phyloP scores from a whole-genome alignment of 441 rosid species.

The Syzygium syzygioides region DNA sequence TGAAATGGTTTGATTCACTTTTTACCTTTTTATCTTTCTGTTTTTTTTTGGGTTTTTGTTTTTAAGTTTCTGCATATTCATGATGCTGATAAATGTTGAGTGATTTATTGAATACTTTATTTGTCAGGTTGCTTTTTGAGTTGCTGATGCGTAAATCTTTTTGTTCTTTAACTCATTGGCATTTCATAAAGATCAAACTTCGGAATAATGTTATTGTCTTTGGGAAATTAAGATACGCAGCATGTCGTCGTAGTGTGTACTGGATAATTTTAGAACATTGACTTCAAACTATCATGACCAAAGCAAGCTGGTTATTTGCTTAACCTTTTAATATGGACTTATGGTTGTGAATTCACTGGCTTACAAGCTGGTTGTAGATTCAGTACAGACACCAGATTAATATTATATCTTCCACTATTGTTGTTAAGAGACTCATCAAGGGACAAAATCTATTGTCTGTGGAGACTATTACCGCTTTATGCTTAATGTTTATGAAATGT shows the following conservation, averaged over 20 bases:
- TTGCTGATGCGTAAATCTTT: not conserved
- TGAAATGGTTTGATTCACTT: constrained; percentile 60
- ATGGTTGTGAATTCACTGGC: not conserved
- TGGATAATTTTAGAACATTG: not conserved
- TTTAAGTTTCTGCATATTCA: not conserved
- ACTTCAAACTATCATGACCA: not conserved
- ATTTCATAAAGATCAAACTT: not conserved
- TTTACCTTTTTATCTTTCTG: not conserved
- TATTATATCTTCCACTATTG: not conserved
- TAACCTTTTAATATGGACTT: not conserved
- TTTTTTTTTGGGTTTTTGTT: not conserved
- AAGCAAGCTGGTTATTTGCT: not conserved
- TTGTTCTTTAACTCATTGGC: not conserved
- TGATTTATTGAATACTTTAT: not conserved
- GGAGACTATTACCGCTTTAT: not conserved
- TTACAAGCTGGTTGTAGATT: not conserved
- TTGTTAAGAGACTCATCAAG: not conserved
- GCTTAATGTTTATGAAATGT: not conserved
- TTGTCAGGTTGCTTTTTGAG: not conserved
- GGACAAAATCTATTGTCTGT: not conserved
- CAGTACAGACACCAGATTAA: not conserved
- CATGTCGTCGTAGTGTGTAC: not conserved
- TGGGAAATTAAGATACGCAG: not conserved
- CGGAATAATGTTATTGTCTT: not conserved
- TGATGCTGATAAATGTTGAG: not conserved